Base-by-base conservation (phyloP, 176 grass and related monocot species). In the Urochloa ruziziensis region DNA sequence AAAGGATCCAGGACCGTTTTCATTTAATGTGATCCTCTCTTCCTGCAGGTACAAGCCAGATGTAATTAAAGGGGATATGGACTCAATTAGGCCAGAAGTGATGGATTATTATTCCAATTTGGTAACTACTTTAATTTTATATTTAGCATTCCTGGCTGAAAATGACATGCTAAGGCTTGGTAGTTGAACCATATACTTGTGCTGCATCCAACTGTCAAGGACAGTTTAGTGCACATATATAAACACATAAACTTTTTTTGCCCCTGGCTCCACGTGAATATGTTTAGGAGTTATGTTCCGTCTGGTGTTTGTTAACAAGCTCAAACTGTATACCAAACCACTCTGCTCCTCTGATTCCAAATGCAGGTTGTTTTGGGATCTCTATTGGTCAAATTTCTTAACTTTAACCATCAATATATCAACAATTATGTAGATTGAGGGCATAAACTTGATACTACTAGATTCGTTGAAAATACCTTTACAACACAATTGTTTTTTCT, bases 61-160 rank as follows among this genome's bases (percentile, higher is more conserved):
- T 60, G 84, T 78, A n/a, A 61, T 98, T 34, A 95, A 91, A 87
- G 96, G 96, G 48, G 96, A 98, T 74, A 91, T 98, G 92, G 96
- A 98, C 80, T 98, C 96, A 39, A 85, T 98, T 82, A 94, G 91
- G 85, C 84, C 87, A n/a, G 85, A 98, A 74, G 93, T 98, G 62
- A 95, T 87, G 85, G 83, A 91, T 23, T 98, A 95, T 75, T 98
- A 98, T 77, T 87, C 82, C 62, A 95, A 90, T 82, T 82, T 95
- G 96, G 96, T 97, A 90, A 72, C 36, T 3, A 48, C 30, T 88
- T 36, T 24, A 73, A 73, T 62, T 57, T 60, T 79, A 10, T 40
- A 1, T 64, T 24, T 39, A 74, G 12, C 60, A 40, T 60, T 30
- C 14, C 42, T 68, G 28, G 10, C 58, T 81, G 77, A 89, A 54